These are phyloP conservation scores for Wickerhamomyces bovis DNA, from an alignment of 805 yeast genomes.

Conservation along the genomic window DNA sequence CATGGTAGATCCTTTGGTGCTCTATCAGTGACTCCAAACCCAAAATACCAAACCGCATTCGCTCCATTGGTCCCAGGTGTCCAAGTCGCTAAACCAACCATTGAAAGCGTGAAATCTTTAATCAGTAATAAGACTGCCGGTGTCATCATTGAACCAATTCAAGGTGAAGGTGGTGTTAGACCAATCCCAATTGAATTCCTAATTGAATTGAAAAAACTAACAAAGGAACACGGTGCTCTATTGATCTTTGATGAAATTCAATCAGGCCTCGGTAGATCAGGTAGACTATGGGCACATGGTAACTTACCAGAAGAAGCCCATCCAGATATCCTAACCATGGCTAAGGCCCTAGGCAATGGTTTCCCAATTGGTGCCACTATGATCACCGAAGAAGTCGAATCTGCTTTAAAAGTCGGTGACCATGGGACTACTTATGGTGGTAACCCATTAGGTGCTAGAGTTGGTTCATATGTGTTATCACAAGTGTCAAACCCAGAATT, in stretches of 20 bases:
- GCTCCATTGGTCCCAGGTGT: conserved; percentile 91
- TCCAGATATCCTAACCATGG: conserved; percentile 91
- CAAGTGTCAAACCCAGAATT: conserved; percentile 58
- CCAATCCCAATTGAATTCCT: conserved; percentile 62
- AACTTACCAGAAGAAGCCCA: conserved; percentile 72
- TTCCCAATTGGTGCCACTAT: conserved; percentile 94
- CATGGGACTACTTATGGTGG: conserved; percentile 99
- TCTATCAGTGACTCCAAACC: conserved; percentile 84
- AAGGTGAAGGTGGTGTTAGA: conserved; percentile 95
- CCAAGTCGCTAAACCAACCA: conserved; percentile 56
- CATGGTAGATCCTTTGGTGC: conserved; percentile 97
- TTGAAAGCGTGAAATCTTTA: conserved; percentile 49
- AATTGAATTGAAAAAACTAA: conserved; percentile 55
- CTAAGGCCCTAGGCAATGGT: conserved; percentile 96
- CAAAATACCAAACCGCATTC: conserved; percentile 89
- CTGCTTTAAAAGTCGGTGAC: conserved; percentile 76
- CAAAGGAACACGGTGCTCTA: conserved; percentile 62
- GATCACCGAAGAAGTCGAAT: conserved; percentile 74
- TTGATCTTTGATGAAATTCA: conserved; percentile 94
- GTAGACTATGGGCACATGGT: conserved; percentile 89
- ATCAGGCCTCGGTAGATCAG: conserved; percentile 93
- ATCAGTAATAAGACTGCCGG: conserved; percentile 54
- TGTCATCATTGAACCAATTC: conserved; percentile 93
- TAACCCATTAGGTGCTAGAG: conserved; percentile 83
- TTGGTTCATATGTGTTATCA: conserved; percentile 71